Evolutionary conservation across 345 rosid species (phyloP), one percentile per base, ranked within the genome.

Genomic region (Euphorbia pulcherrima): DNA sequence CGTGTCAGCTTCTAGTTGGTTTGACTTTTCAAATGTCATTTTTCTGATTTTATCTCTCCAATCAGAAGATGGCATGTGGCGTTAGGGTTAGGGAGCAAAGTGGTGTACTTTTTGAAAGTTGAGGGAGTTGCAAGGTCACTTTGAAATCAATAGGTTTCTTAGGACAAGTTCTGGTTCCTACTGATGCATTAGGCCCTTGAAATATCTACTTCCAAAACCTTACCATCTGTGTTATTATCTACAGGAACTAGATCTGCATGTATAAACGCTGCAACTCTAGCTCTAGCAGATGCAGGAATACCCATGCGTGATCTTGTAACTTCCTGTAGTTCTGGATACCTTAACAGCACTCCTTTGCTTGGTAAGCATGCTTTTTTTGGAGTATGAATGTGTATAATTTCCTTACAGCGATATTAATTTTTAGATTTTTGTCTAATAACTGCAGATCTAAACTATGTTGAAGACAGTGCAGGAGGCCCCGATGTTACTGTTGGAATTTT

Each of bases 381-480:
- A 44, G 17, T 64, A 60, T 26, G 20, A 16, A 54, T 14, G 14
- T 30, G n/a, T 63, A 54, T 9, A 62, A 7, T 60, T 35, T 37
- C 28, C 11, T n/a, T 20, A 44, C 47, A 16, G n/a, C 21, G 8
- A 27, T 23, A 27, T 10, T 74, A 53, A 56, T 24, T 33, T 30
- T 48, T n/a, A n/a, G 35, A 26, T 27, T 16, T 50, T 57, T 10
- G 13, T 69, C 35, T 8, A 21, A n/a, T 61, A 33, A 62, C 37
- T 24, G 44, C 84, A 89, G 92, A 94, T 83, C 75, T 89, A 54
- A 89, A 91, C 82, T 94, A 94, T 76, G 79, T 86, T 26, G 99
- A 94, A 82, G 97, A 94, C 70, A 87, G 97, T 71, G 97, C 96
- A 17, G 99, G 97, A 68, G 99, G 99, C 41, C 83, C 99, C 44